Base-by-base conservation (phyloP, 2,329 filamentous ascomycete genomes). In the Colletotrichum sp. region DNA sequence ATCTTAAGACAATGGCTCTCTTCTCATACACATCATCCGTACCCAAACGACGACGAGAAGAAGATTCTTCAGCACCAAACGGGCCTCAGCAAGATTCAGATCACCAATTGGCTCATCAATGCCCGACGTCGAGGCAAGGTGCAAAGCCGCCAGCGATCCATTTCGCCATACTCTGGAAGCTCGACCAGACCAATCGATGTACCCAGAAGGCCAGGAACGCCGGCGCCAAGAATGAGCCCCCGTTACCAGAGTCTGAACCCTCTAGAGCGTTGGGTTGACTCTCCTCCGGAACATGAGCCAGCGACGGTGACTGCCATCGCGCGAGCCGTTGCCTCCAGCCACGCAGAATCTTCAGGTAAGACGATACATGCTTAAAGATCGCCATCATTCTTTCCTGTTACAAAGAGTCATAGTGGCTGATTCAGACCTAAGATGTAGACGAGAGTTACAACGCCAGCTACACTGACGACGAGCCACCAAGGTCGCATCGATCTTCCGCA, bases 91-190 rank as follows among this genome's bases (percentile, higher is more conserved):
- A 73, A 73, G 31, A 47, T n/a, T 13, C 73, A 75, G 21, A 70
- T 75, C 63, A 68, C 66, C 5, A 75, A 73, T 7, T 73, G 73
- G 70, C 62, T 75, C 11, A 64, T 66, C n/a, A 75, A 70, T 47
- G 67, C 73, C 24, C 66, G 70, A 24, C 47, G 70, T 2, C 70
- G 73, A 15, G 68, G 62, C 70, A 93, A 93, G 82, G 86, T 88
- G 67, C 86, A 86, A 31, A n/a, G 31, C 38, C 66, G 66, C 27
- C 47, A 68, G 77, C 85, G 83, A 71, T 84, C 83, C 90, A 24
- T 34, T 8, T 59, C 66, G 12, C 54, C 66, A 9, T 64, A 66
- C 27, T 62, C 43, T 79, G 83, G 66, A 29, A 68, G n/a, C 31
- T 63, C n/a, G 8, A 54, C 66, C 12, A 64, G n/a, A 24, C 66